Percentiles rank a stretch among this genome's conserved stretches.
These are phyloP conservation scores for Pelargonium australe DNA, from an alignment of 441 rosid species.

Conservation along the genomic window DNA sequence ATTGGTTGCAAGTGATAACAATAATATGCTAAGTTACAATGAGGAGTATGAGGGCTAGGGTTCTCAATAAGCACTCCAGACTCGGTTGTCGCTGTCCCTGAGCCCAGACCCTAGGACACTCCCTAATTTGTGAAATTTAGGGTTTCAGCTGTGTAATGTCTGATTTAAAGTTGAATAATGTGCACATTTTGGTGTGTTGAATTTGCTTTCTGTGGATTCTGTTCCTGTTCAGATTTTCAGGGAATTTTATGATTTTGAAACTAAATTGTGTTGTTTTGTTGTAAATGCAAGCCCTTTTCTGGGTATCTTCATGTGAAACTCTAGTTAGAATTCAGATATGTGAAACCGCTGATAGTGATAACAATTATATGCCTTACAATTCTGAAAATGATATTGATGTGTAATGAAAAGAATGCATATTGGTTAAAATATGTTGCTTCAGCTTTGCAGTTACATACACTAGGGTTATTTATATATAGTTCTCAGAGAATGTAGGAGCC, in stretches of 20 bases:
- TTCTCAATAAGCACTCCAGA: conserved; percentile 78
- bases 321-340: neutral
- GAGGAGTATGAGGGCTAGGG: conserved; percentile 85
- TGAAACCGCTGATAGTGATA: neutral
- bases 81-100: conserved; percentile 89
- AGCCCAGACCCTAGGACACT: conserved; percentile 91
- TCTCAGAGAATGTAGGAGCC: too few relatives aligned
- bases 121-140: conserved; percentile 35
- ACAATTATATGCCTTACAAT: neutral
- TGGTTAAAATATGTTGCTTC: too few relatives aligned
- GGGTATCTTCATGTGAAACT: neutral
- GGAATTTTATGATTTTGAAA: neutral
- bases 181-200: neutral
- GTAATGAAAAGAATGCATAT: neutral
- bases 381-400: neutral
- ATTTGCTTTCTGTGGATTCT: neutral
- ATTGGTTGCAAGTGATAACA: neutral
- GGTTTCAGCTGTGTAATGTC: neutral
- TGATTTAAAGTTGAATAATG: neutral
- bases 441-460: too few relatives aligned
- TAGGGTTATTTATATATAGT: too few relatives aligned
- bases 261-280: neutral
- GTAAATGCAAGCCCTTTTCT: neutral
- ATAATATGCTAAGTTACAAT: conserved; percentile 32
- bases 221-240: neutral